Evolutionary conservation across 192 early-diverging fungal species (phyloP), one percentile per base, ranked within the genome.

Genomic region (Coemansia biformis): DNA sequence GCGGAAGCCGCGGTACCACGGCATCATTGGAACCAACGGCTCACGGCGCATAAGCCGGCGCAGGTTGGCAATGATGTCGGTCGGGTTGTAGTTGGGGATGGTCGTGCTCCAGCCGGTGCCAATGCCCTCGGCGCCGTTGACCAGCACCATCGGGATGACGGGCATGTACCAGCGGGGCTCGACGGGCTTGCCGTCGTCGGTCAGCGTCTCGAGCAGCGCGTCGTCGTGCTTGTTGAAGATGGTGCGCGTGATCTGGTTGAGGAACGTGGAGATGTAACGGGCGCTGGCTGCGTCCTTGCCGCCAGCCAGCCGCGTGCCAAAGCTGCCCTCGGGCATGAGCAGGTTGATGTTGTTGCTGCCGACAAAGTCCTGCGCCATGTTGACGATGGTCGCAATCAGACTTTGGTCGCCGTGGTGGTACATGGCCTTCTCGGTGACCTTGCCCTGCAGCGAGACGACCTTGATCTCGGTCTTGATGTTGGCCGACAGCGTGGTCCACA

Each of bases 91-190:
- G 74, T 91, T 92, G 30, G 88, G 90, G 61, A 89, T 85, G 30
- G 33, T 75, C 0, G 84, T 80, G 61, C 84, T 86, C 87, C 87
- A 89, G 0, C 84, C 95, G 9, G 96, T 99, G 29, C 93, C 96
- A 55, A 99, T 99, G 54, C 96, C 96, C 14, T 92, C 87, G 6
- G 82, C 78, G 24, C 93, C 93, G 59, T 96, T 99, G 10, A 99
- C 79, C 17, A 99, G 64, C 0, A 99, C 78, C 89, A 96, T 91
- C 1, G 93, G 96, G 3, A 96, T 50, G 16, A 99, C 84, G 0
- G 93, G 93, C 8, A 94, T 63, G 63, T 89, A 96, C 88, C 91
- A 99, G 50, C 87, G 81, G n/a, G 96, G 93, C 75, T 96, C 93
- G 32, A 99, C 89, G 32, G 64, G 63, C 51, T 87, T 83, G 17